Base-by-base conservation (phyloP, 306 rosid species). In the Medicago arabica region DNA sequence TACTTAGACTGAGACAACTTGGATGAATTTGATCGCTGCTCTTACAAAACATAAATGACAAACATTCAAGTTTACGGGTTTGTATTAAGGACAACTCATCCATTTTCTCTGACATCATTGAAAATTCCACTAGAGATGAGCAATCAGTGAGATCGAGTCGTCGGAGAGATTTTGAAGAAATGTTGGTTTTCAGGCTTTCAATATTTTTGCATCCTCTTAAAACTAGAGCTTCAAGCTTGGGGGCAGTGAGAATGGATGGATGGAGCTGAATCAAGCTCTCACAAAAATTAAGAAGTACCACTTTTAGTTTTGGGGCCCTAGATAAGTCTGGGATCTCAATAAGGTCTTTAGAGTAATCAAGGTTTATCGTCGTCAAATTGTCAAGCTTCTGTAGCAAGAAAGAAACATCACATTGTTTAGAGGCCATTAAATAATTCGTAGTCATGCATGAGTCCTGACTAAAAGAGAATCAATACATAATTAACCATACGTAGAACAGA, bases 211-310 rank as follows among this genome's bases (percentile, higher is more conserved):
- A 72, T 0, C 53, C 1, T 0, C 1, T 0, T 19, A 72, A 23
- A 12, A 1, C 0, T 11, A 67, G 18, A 6, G 0, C 3, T 6
- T 0, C 2, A 14, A 68, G 65, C 75, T 71, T 71, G 14, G 57
- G 63, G 8, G 18, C 25, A 11, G 28, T 21, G 1, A 64, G 46
- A 41, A 55, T 8, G 7, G 74, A 70, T 54, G 74, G 69, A 38
- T 70, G 66, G 31, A 81, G 18, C 0, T 13, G 3, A 10, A 0
- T 0, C 4, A 81, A 40, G 2, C 39, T 63, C 25, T 0, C 0
- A 81, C 85, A 81, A 3, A 0, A 0, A 0, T 0, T 0, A 0
- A 64, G 49, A 3, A 1, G 0, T 1, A 76, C 4, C 0, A 0
- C 0, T 46, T 44, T 6, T 46, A 82, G 78, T 2, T 64, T 71